Evolutionary conservation across 2,329 filamentous ascomycete genomes (phyloP), one percentile per base, ranked within the genome.

Genomic region (Aspergillus ibericus): DNA sequence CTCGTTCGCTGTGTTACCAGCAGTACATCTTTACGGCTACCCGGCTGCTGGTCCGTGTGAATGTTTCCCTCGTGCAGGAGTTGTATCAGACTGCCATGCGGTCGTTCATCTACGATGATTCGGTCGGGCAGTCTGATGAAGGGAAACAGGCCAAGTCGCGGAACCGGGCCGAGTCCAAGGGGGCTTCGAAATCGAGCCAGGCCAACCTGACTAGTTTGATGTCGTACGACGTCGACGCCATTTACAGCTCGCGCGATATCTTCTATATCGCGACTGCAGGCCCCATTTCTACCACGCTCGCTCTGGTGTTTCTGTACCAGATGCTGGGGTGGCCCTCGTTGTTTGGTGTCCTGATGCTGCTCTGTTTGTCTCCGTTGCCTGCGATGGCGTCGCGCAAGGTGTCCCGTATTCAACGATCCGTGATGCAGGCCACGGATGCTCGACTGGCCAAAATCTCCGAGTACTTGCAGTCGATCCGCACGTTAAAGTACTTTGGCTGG

Each of bases 401-500:
- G 77, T 80, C 80, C 52, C 74, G 71, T 34, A 76, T 81, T 20
- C 81, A 85, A 67, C 78, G 77, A 40, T 75, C 78, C n/a, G 81
- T 84, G 49, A 82, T 83, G 61, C 78, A 79, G 55, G 81, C 83
- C 20, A 84, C 85, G 49, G 84, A 86, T 66, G 76, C 78, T 15
- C 81, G 84, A 25, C 82, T 86, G 55, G 85, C 83, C 1, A 77
- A 83, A 18, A 80, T 86, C 16, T 82, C 83, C 1, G 84, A 86
- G 64, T 86, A 85, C 63, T 75, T 86, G 25, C 73, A 78, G 25
- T 84, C 83, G 7, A 85, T 86, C 56, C 79, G 81, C 10, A 82
- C 82, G 15, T 80, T 86, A 70, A 86, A 86, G 65, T 86, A 85
- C 63, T 85, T 86, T 68, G 82, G 82, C 2, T 86, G 84, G 84